Conservation (phyloP, 2,329 filamentous ascomycete species). For the Chaetomiaceae sp. region DNA sequence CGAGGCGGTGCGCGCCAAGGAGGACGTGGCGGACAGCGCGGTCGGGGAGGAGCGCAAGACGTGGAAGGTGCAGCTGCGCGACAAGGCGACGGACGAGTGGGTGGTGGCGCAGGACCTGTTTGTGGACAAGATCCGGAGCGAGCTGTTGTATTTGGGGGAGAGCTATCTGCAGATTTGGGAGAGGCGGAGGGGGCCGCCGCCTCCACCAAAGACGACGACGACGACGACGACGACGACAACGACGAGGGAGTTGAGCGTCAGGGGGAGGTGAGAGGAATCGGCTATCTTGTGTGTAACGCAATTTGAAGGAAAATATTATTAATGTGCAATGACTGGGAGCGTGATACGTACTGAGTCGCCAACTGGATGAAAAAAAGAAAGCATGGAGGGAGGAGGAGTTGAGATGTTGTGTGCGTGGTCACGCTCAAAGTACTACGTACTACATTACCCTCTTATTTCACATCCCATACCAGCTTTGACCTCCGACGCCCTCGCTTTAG, state of each 20-base stretch:
- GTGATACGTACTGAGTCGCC: too few relatives aligned
- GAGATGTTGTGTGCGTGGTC: too few relatives aligned
- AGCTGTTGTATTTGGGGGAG: conserved; percentile 89
- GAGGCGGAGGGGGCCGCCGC: conserved; percentile 55
- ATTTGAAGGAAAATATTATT: too few relatives aligned
- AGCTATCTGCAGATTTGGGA: conserved; percentile 97
- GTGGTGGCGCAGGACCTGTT: conserved; percentile 90
- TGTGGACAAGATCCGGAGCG: conserved; percentile 82
- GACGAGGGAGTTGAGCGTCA: too few relatives aligned
- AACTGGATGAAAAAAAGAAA: too few relatives aligned
- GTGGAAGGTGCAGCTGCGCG: conserved; percentile 88
- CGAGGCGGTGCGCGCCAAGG: conserved; percentile 71
- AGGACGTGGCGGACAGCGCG: conserved; percentile 78
- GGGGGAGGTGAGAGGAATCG: background rate
- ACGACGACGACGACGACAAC: too few relatives aligned
- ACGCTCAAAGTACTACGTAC: too few relatives aligned
- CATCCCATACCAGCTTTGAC: background rate
- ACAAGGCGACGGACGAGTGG: conserved; percentile 82
- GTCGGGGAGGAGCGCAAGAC: conserved; percentile 75
- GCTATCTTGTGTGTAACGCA: too few relatives aligned
- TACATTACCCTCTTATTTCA: too few relatives aligned
- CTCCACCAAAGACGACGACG: background rate
- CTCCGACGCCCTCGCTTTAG: too few relatives aligned
- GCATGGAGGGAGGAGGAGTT: too few relatives aligned
- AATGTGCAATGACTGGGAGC: too few relatives aligned